Evolutionary conservation across 805 yeast genomes (phyloP).

Genomic region (Ogataea henricii): DNA sequence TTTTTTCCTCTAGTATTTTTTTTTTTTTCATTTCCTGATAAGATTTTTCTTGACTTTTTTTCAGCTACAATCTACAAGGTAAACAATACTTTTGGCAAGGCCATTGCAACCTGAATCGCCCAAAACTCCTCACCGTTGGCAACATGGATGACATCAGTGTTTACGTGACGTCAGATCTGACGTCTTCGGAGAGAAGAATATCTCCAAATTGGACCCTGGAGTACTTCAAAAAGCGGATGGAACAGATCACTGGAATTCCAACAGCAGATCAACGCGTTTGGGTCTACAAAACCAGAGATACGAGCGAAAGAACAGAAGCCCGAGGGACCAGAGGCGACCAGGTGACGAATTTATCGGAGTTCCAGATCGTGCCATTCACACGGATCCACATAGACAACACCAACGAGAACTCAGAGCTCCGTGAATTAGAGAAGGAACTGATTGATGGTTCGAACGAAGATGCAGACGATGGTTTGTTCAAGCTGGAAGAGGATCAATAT

Average conservation of each 20-base stretch:
- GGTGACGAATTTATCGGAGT: conserved; percentile 26
- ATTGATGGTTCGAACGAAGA: conserved; percentile 21
- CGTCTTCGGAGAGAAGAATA: conserved; percentile 69
- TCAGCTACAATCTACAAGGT: neutral
- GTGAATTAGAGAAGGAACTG: conserved; percentile 26
- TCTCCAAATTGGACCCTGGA: conserved; percentile 61
- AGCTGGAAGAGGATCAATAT: conserved; percentile 63
- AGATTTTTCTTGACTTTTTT: neutral
- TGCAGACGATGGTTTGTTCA: conserved; percentile 41
- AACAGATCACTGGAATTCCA: conserved; percentile 73
- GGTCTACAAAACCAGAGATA: conserved; percentile 43
- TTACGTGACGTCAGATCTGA: conserved; percentile 62
- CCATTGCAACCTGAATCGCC: neutral
- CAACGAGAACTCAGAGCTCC: conserved; percentile 52
- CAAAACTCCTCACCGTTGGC: neutral
- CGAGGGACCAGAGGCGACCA: conserved; percentile 15
- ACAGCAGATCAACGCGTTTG: conserved; percentile 55
- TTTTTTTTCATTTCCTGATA: conserved; percentile 1
- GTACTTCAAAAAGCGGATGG: conserved; percentile 56
- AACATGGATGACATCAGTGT: conserved; percentile 30
- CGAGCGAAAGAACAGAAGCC: conserved; percentile 39
- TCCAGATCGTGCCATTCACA: conserved; percentile 40
- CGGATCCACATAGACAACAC: conserved; percentile 61
- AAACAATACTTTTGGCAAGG: neutral
- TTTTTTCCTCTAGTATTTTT: neutral